A percentile compares a stretch with the other conserved stretches of the same genome.
Conservation (phyloP, 106 monocot genomes). For the Allium cepa region DNA sequence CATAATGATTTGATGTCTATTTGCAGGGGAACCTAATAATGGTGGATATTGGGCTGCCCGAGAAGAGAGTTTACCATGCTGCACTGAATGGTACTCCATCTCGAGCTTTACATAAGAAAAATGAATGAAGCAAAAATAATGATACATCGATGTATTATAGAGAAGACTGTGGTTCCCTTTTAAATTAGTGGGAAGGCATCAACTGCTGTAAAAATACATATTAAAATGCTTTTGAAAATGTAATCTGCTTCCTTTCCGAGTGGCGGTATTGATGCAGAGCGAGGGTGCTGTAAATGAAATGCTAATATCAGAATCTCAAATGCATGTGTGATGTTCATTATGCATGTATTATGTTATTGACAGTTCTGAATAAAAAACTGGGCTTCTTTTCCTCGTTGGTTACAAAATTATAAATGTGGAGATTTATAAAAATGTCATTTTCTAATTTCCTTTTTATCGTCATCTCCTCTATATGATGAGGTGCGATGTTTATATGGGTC, state of each 20-base stretch:
- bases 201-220: constrained; percentile 10
- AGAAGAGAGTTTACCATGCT: constrained; percentile 71
- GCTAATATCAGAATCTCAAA: too few species aligned
- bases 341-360: too few species aligned
- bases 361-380: too few species aligned
- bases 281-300: too few species aligned
- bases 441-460: too few species aligned
- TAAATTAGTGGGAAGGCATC: not conserved
- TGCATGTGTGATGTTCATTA: too few species aligned
- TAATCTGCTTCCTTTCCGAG: not conserved
- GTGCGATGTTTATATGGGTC: too few species aligned
- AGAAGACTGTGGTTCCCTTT: not conserved
- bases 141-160: constrained; percentile 4
- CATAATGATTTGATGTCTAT: not conserved
- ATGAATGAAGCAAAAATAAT: constrained; percentile 42
- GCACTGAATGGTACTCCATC: constrained; percentile 69
- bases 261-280: too few species aligned
- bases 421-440: too few species aligned
- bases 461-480: too few species aligned
- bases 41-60: constrained; percentile 62
- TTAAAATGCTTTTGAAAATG: constrained; percentile 4
- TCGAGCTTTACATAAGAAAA: constrained; percentile 67
- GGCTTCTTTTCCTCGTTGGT: too few species aligned
- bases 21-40: constrained; percentile 61
- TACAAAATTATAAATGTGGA: too few species aligned